Conservation (phyloP, 2,329 filamentous ascomycete species). For the Microsporum audouinii region DNA sequence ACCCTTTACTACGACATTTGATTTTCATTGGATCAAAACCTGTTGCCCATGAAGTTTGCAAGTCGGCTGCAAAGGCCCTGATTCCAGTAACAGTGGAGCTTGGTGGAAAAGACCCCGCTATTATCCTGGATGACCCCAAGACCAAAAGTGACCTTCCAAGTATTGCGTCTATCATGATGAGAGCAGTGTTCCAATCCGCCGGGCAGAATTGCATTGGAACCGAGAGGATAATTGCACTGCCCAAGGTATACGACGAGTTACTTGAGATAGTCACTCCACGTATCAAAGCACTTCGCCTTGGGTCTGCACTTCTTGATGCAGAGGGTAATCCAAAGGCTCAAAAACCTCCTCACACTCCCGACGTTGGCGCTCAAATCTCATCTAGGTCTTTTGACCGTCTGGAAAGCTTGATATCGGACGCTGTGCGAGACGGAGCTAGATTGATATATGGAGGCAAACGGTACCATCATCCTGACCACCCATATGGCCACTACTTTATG, state of each 20-base stretch:
- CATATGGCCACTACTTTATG: slow-evolving; percentile 77
- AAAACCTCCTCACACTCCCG: slow-evolving; percentile 32
- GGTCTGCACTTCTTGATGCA: slow-evolving; percentile 51
- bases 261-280: slow-evolving; percentile 59
- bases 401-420: slow-evolving; percentile 64
- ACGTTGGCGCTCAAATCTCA: slow-evolving; percentile 86
- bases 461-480: slow-evolving; percentile 58
- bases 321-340: slow-evolving; percentile 11
- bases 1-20: slow-evolving; percentile 72
- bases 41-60: slow-evolving; percentile 78
- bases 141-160: slow-evolving; percentile 51
- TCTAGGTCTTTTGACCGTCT: slow-evolving; percentile 61
- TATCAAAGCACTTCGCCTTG: slow-evolving; percentile 63
- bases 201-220: slow-evolving; percentile 98
- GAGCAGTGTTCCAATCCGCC: slow-evolving; percentile 86
- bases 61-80: slow-evolving; percentile 72
- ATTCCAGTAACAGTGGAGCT: slow-evolving; percentile 84
- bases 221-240: slow-evolving; percentile 76
- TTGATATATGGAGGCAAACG: slow-evolving; percentile 71
- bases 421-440: slow-evolving; percentile 64
- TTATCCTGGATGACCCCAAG: slow-evolving; percentile 67
- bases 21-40: slow-evolving; percentile 90
- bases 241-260: slow-evolving; percentile 63
- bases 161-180: slow-evolving; percentile 71
- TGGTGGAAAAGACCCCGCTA: slow-evolving; percentile 86